Evolutionary conservation across 2,329 filamentous ascomycete species (phyloP).

Genomic region (Sphaerulina populicola): DNA sequence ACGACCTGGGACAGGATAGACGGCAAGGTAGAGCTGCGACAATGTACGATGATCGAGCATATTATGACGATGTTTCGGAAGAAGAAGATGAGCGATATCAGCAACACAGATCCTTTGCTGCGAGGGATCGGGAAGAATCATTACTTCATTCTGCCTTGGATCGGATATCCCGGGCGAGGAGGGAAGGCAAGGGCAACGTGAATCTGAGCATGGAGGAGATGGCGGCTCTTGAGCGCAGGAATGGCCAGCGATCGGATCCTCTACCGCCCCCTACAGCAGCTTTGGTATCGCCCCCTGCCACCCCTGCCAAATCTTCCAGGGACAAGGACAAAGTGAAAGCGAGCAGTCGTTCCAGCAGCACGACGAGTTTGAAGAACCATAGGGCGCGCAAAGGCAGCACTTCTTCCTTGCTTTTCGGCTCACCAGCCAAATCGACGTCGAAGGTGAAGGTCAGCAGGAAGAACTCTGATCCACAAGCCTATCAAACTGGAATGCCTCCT

Average conservation of each 20-base stretch:
- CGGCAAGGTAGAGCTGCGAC: constrained; percentile 32
- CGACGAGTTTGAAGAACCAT: constrained; percentile 30
- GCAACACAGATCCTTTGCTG: constrained; percentile 40
- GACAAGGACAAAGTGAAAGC: constrained; percentile 18
- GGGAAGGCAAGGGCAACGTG: constrained; percentile 68
- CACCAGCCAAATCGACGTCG: constrained; percentile 31
- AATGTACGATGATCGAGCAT: constrained; percentile 43
- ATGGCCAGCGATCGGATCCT: constrained; percentile 25
- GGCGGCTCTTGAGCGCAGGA: constrained; percentile 59
- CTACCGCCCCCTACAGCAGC: constrained; percentile 12
- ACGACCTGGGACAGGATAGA: constrained; percentile 39
- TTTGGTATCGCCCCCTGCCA: constrained; percentile 28
- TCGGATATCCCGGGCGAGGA: constrained; percentile 69
- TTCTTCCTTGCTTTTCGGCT: constrained; percentile 28
- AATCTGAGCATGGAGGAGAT: constrained; percentile 72
- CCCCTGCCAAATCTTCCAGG: constrained; percentile 20
- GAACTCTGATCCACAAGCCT: constrained; percentile 22
- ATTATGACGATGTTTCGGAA: constrained; percentile 42
- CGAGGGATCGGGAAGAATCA: constrained; percentile 61
- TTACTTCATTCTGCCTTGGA: constrained; percentile 70
- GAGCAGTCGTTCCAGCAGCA: constrained; percentile 31
- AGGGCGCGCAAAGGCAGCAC: constrained; percentile 32
- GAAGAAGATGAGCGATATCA: constrained; percentile 44
- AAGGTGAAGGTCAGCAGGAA: constrained; percentile 28
- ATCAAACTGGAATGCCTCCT: constrained; percentile 4